These are phyloP conservation scores for Dioscorea zingiberensis DNA, from an alignment of 106 monocot genomes.

Conservation along the genomic window DNA sequence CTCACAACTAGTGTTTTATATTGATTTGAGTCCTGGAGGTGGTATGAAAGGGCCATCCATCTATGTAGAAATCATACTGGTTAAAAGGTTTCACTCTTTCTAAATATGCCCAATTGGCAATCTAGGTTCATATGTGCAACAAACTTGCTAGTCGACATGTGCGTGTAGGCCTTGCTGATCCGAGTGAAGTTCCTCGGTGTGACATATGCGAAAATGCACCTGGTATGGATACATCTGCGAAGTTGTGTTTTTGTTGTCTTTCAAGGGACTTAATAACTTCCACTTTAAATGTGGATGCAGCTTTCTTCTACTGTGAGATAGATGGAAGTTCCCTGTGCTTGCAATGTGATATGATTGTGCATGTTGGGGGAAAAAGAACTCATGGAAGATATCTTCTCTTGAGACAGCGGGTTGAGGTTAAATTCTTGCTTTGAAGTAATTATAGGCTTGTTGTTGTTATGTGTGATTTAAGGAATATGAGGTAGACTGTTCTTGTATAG, in stretches of 20 bases:
- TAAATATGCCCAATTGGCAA: not conserved
- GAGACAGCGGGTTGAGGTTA: constrained; percentile 86
- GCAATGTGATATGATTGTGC: constrained; percentile 95
- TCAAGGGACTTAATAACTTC: not conserved
- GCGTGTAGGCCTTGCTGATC: constrained; percentile 81
- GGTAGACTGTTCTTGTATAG: constrained; percentile 17
- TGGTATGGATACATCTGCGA: constrained; percentile 27
- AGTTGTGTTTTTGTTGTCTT: not conserved
- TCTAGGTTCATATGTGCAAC: constrained; percentile 93
- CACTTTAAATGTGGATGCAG: constrained; percentile 24
- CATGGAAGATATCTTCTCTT: constrained; percentile 84
- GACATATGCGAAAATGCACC: constrained; percentile 96
- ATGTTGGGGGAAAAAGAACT: constrained; percentile 93
- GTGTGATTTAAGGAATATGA: not conserved
- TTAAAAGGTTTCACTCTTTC: not conserved
- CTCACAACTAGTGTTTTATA: too few relatives aligned
- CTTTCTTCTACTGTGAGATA: constrained; percentile 95
- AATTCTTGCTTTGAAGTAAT: not conserved
- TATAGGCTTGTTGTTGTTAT: not conserved
- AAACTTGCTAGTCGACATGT: constrained; percentile 96
- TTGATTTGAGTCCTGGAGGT: not conserved
- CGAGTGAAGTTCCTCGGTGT: constrained; percentile 71
- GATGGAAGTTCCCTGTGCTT: constrained; percentile 97
- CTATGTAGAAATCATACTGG: not conserved
- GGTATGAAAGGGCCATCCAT: not conserved